Evolutionary conservation across 1,139 yeast species (phyloP).

Genomic region (Taphrina populina): DNA sequence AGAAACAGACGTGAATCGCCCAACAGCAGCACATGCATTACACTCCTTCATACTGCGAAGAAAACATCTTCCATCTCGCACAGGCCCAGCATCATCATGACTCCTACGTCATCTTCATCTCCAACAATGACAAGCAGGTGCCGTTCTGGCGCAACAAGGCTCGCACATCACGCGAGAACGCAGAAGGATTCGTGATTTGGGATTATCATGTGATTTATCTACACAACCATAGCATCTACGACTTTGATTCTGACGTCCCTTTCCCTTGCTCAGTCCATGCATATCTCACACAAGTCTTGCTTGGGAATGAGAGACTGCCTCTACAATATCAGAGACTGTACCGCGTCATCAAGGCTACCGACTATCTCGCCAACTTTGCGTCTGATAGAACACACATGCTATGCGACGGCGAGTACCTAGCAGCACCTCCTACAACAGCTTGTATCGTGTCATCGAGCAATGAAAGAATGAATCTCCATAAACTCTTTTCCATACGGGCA

Average conservation of each 20-base stretch:
- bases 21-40: no score
- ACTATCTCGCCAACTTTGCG: constrained; percentile 8
- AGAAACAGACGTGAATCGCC: no score
- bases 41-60: constrained; percentile 27
- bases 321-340: background rate
- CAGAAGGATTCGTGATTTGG: constrained; percentile 28
- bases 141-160: constrained; percentile 24
- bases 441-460: constrained; percentile 2
- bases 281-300: constrained; percentile 7
- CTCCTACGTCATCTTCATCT: constrained; percentile 11
- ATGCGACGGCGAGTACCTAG: constrained; percentile 4
- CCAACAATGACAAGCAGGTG: constrained; percentile 3
- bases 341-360: constrained; percentile 15
- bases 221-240: constrained; percentile 10
- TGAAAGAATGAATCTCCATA: constrained; percentile 9
- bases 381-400: constrained; percentile 29
- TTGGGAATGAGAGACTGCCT: background rate
- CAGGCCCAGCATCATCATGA: background rate
- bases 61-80: constrained; percentile 26
- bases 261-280: constrained; percentile 9
- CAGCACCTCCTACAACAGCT: constrained; percentile 2
- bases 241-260: constrained; percentile 28
- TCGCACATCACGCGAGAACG: background rate
- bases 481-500: no score
- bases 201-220: constrained; percentile 28